A percentile compares a stretch with the other conserved stretches of the same genome.
Evolutionary conservation across 441 rosid species (phyloP).

Genomic region (Pelargonium fulgidum): DNA sequence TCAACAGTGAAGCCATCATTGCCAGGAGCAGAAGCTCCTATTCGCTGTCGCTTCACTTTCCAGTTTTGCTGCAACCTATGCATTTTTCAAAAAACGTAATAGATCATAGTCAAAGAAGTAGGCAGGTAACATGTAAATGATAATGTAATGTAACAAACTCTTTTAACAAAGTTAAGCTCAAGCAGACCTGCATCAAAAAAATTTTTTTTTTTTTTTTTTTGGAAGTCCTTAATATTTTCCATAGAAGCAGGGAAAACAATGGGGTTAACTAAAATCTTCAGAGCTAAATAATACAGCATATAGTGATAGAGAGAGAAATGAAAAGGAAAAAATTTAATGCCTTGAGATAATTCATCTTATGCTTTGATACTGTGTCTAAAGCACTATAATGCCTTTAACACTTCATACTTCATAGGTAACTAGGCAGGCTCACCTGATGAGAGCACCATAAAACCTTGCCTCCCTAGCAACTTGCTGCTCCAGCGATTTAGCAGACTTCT

Average conservation of each 20-base stretch:
- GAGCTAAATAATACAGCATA: neutral
- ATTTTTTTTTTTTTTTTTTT: constrained; percentile 8
- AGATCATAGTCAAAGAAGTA: neutral
- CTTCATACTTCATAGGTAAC: constrained; percentile 2
- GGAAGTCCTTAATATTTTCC: neutral
- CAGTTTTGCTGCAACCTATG: constrained; percentile 97
- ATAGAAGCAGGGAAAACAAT: constrained; percentile 7
- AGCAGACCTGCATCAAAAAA: neutral
- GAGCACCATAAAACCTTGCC: constrained; percentile 95
- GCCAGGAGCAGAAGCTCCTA: constrained; percentile 52
- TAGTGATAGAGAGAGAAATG: neutral
- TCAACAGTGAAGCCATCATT: constrained; percentile 83
- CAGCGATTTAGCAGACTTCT: constrained; percentile 83
- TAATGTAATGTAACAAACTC: neutral
- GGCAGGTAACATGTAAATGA: constrained; percentile 9
- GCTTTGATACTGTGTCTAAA: neutral
- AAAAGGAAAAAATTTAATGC: neutral
- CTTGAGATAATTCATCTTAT: neutral
- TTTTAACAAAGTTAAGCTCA: neutral
- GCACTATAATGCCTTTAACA: constrained; percentile 4
- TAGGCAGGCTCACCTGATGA: constrained; percentile 55
- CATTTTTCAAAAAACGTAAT: constrained; percentile 27
- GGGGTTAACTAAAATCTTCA: neutral
- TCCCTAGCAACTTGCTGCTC: constrained; percentile 74
- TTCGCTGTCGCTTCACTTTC: constrained; percentile 89